Percentiles rank a stretch among this genome's conserved stretches.
phyloP scores from a whole-genome alignment of 1,139 yeast genomes.

The Saccharomyces hybrid region DNA sequence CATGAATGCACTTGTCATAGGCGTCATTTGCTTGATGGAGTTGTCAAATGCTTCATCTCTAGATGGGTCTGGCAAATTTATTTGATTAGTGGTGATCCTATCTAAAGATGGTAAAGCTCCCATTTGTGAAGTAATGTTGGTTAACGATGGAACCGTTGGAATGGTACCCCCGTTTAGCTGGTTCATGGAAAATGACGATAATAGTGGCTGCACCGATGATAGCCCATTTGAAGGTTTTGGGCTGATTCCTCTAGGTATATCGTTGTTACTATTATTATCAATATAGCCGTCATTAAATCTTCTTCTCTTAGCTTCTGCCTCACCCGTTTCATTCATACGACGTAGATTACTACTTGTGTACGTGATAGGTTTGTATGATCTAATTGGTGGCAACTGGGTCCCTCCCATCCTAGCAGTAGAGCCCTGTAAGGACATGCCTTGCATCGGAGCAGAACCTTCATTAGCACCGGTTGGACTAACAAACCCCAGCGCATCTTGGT shows the following conservation, averaged over 20 bases:
- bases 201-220: background rate
- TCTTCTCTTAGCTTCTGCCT: slow-evolving; percentile 18
- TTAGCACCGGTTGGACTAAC: slow-evolving; percentile 15
- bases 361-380: slow-evolving; percentile 31
- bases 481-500: slow-evolving; percentile 32
- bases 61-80: slow-evolving; percentile 9
- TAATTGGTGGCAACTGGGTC: slow-evolving; percentile 26
- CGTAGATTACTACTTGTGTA: slow-evolving; percentile 27
- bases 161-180: background rate
- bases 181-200: background rate
- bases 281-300: slow-evolving; percentile 12
- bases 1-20: background rate
- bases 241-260: background rate
- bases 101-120: slow-evolving; percentile 15
- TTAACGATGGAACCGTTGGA: background rate
- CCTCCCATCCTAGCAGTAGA: slow-evolving; percentile 5
- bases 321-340: slow-evolving; percentile 17
- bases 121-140: slow-evolving; percentile 2
- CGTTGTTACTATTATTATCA: background rate
- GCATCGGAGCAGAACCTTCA: slow-evolving; percentile 4
- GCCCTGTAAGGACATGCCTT: slow-evolving; percentile 2
- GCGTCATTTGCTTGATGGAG: background rate
- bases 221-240: background rate
- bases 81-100: slow-evolving; percentile 9
- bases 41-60: slow-evolving; percentile 1